Conservation (phyloP, 2,329 filamentous ascomycete species). For the Apiospora aurea region DNA sequence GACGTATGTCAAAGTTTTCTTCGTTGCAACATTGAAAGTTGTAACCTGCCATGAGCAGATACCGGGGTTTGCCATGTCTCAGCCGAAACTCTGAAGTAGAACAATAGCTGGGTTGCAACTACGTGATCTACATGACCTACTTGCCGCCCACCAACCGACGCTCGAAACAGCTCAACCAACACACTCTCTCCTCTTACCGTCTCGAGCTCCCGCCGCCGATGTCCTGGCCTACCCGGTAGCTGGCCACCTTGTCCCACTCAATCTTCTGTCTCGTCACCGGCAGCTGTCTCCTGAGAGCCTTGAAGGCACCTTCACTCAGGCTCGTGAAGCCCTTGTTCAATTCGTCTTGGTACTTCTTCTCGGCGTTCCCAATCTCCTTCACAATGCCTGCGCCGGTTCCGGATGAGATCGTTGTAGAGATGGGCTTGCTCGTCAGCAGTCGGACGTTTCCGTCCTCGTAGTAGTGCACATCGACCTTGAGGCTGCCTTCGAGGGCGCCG, state of each 20-base stretch:
- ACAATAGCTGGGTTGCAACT: background rate
- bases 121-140: background rate
- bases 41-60: slow-evolving; percentile 7
- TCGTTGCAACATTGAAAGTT: background rate
- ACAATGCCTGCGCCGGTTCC: slow-evolving; percentile 73
- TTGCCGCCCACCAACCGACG: background rate
- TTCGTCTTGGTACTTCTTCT: slow-evolving; percentile 96
- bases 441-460: slow-evolving; percentile 99
- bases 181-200: slow-evolving; percentile 47
- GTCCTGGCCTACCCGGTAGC: slow-evolving; percentile 85
- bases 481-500: slow-evolving; percentile 73
- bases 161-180: background rate
- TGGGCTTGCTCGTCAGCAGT: slow-evolving; percentile 83
- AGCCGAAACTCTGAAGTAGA: slow-evolving; percentile 15
- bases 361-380: slow-evolving; percentile 77
- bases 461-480: slow-evolving; percentile 98
- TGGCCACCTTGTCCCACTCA: slow-evolving; percentile 98
- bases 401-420: slow-evolving; percentile 67
- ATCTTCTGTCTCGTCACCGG: slow-evolving; percentile 98
- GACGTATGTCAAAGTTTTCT: background rate
- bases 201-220: slow-evolving; percentile 72
- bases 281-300: slow-evolving; percentile 87
- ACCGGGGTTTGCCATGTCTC: slow-evolving; percentile 16
- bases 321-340: slow-evolving; percentile 88
- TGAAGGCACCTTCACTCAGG: slow-evolving; percentile 94